Conservation (phyloP, 2,329 filamentous ascomycete species). For the Didymella sp. region DNA sequence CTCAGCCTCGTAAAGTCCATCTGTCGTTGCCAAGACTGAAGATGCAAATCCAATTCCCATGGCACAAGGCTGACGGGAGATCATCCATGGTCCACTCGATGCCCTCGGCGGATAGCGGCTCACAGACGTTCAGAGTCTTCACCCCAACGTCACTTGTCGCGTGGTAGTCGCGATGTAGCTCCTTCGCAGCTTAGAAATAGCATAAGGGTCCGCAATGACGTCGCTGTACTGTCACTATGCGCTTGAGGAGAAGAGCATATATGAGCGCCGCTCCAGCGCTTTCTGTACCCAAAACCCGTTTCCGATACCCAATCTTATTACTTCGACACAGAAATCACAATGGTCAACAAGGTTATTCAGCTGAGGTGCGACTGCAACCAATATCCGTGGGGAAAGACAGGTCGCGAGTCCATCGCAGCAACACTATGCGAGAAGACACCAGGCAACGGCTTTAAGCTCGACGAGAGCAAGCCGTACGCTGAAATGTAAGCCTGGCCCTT, state of each 20-base stretch:
- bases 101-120: slow-evolving; percentile 7
- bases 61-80: slow-evolving; percentile 2
- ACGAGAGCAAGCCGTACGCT: slow-evolving; percentile 69
- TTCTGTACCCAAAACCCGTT: background rate
- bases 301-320: background rate
- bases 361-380: slow-evolving; percentile 64
- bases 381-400: slow-evolving; percentile 75
- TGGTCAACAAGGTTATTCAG: slow-evolving; percentile 61
- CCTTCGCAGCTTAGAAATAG: slow-evolving; percentile 23
- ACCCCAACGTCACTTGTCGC: slow-evolving; percentile 11
- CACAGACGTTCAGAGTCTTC: slow-evolving; percentile 8
- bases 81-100: slow-evolving; percentile 6
- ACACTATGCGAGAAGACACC: slow-evolving; percentile 70
- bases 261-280: slow-evolving; percentile 1
- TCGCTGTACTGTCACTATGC: slow-evolving; percentile 35
- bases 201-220: slow-evolving; percentile 39
- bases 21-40: slow-evolving; percentile 7
- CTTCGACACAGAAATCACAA: slow-evolving; percentile 34
- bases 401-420: slow-evolving; percentile 70
- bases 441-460: slow-evolving; percentile 67
- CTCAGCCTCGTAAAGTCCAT: background rate
- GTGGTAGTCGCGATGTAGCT: slow-evolving; percentile 2
- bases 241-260: slow-evolving; percentile 4
- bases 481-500: slow-evolving; percentile 55
- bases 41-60: background rate